Evolutionary conservation across 2,329 filamentous ascomycete species (phyloP).

Genomic region (Penicillium digitatum): DNA sequence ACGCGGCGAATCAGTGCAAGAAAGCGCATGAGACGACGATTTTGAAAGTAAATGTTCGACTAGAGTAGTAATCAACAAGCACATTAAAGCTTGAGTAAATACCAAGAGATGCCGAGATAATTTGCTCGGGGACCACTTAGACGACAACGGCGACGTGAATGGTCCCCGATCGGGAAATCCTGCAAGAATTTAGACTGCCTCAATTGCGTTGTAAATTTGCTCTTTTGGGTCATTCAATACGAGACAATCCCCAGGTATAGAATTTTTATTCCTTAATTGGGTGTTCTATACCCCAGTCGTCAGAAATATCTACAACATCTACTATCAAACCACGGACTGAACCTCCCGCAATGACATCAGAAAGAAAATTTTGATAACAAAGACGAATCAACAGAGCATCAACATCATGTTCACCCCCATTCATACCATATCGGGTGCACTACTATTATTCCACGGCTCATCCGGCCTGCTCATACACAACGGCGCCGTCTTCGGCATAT

Average conservation of each 20-base stretch:
- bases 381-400: neutral
- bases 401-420: slow-evolving; percentile 51
- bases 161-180: slow-evolving; percentile 21
- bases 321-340: neutral
- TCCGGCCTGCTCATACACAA: slow-evolving; percentile 50
- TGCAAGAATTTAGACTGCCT: slow-evolving; percentile 4
- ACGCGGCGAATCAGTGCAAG: neutral
- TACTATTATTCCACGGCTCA: slow-evolving; percentile 51
- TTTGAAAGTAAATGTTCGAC: neutral
- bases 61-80: neutral
- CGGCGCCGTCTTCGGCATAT: slow-evolving; percentile 51
- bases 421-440: slow-evolving; percentile 49
- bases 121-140: slow-evolving; percentile 18
- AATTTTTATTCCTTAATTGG: neutral
- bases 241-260: neutral
- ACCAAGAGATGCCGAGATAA: slow-evolving; percentile 1
- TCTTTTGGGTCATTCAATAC: neutral
- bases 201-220: neutral
- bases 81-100: neutral
- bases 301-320: too few species aligned
- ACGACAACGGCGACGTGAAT: slow-evolving; percentile 6
- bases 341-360: slow-evolving; percentile 9
- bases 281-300: neutral
- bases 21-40: neutral
- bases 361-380: slow-evolving; percentile 6